Evolutionary conservation across 2,329 filamentous ascomycete genomes (phyloP).

Genomic region (Exserohilum turcica): DNA sequence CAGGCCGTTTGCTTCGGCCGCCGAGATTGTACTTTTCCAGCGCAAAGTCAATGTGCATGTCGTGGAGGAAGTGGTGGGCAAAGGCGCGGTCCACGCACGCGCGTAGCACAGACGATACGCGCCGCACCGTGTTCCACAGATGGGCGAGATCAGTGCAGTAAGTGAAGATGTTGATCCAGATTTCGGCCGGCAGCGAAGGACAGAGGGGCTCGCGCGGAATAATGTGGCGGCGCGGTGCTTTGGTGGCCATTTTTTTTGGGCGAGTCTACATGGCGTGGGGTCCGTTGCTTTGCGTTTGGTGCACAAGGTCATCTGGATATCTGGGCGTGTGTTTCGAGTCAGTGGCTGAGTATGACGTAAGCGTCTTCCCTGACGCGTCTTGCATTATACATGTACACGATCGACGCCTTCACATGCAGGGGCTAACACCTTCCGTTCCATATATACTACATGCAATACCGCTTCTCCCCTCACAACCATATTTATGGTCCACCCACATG

Average conservation of each 20-base stretch:
- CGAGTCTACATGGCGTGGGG: background rate
- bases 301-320: no score
- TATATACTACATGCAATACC: no score
- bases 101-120: slow-evolving; percentile 32
- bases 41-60: slow-evolving; percentile 34
- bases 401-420: background rate
- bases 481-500: no score
- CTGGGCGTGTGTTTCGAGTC: background rate
- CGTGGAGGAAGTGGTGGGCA: slow-evolving; percentile 27
- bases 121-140: slow-evolving; percentile 40
- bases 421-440: background rate
- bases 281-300: background rate
- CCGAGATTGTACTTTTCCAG: slow-evolving; percentile 44
- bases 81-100: slow-evolving; percentile 41
- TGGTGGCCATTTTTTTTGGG: slow-evolving; percentile 3
- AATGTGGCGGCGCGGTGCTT: background rate
- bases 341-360: slow-evolving; percentile 2
- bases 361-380: background rate
- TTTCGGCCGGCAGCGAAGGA: slow-evolving; percentile 38
- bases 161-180: slow-evolving; percentile 44
- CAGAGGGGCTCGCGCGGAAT: slow-evolving; percentile 15
- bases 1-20: slow-evolving; percentile 35
- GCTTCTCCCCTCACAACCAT: no score
- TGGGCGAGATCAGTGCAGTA: slow-evolving; percentile 37
- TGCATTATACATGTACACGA: background rate